Percentiles rank a stretch among this genome's conserved stretches.
Evolutionary conservation across 805 yeast genomes (phyloP).

Genomic region (Schwanniomyces vanrijiae): DNA sequence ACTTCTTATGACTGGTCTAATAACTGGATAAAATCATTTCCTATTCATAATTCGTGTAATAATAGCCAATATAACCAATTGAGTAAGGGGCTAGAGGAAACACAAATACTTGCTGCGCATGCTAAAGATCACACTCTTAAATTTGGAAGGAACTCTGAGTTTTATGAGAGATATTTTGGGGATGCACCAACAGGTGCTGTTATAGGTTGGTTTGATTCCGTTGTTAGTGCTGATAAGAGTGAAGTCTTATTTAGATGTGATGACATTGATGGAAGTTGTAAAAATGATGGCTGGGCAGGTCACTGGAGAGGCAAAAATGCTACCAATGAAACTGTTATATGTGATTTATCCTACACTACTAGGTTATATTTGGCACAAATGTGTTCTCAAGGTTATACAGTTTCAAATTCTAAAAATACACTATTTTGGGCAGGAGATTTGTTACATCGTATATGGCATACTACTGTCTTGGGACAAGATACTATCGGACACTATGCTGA

Average conservation of each 20-base stretch:
- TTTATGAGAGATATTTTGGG: conserved; percentile 38
- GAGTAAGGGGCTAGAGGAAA: conserved; percentile 25
- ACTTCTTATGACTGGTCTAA: conserved; percentile 12
- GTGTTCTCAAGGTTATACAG: conserved; percentile 36
- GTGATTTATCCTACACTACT: conserved; percentile 36
- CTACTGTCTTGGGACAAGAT: conserved; percentile 27
- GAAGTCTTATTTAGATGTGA: conserved; percentile 39
- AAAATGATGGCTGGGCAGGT: conserved; percentile 36
- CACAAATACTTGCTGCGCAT: conserved; percentile 27
- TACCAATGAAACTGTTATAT: conserved; percentile 38
- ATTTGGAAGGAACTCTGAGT: conserved; percentile 29
- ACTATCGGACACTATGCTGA: conserved; percentile 37
- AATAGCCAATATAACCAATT: conserved; percentile 15
- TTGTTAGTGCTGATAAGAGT: conserved; percentile 31
- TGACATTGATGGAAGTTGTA: conserved; percentile 37
- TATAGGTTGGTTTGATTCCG: conserved; percentile 31
- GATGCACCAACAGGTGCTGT: conserved; percentile 34
- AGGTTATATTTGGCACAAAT: conserved; percentile 28
- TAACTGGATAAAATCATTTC: conserved; percentile 11
- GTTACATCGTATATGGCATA: conserved; percentile 39
- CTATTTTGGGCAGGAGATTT: conserved; percentile 37
- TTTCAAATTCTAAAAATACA: conserved; percentile 18
- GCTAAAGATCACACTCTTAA: conserved; percentile 35
- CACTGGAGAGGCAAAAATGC: conserved; percentile 36
- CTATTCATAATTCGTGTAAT: conserved; percentile 17